Conservation (phyloP, 768 basidiomycete genomes). For the Boletus sp. region DNA sequence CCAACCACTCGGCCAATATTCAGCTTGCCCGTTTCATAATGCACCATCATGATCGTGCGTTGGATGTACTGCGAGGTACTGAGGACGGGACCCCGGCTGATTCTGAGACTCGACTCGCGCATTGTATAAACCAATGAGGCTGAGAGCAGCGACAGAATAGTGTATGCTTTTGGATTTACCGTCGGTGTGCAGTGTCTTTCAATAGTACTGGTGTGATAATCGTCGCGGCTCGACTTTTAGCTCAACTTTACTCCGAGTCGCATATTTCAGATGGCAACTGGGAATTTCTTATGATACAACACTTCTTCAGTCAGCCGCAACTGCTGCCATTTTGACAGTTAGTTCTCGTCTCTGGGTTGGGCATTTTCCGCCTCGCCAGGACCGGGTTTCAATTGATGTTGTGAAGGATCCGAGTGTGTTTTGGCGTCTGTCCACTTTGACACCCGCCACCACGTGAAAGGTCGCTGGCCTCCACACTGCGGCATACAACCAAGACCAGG, state of each 20-base stretch:
- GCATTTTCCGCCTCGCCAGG: conserved; percentile 12
- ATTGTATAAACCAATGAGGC: conserved; percentile 30
- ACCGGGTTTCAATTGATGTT: conserved; percentile 23
- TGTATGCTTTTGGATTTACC: neutral
- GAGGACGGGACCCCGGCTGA: conserved; percentile 26
- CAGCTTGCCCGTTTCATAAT: conserved; percentile 31
- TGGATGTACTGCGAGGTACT: conserved; percentile 19
- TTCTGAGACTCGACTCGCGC: conserved; percentile 22
- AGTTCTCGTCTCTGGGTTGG: conserved; percentile 20
- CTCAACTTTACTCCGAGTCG: neutral
- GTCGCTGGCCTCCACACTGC: conserved; percentile 20
- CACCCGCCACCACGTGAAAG: conserved; percentile 30
- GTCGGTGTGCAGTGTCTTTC: neutral
- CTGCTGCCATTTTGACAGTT: conserved; percentile 20
- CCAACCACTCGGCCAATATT: conserved; percentile 17
- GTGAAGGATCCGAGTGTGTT: conserved; percentile 26
- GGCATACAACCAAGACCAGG: conserved; percentile 23
- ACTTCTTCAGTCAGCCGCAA: conserved; percentile 16
- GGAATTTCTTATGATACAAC: conserved; percentile 31
- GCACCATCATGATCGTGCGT: conserved; percentile 29
- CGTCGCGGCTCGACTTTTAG: conserved; percentile 1
- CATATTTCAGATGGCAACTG: conserved; percentile 9
- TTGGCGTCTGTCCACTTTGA: conserved; percentile 27
- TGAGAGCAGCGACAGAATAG: neutral
- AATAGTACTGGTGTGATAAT: neutral